Conservation (phyloP, 2,329 filamentous ascomycete species). For the Diaporthe velutina region DNA sequence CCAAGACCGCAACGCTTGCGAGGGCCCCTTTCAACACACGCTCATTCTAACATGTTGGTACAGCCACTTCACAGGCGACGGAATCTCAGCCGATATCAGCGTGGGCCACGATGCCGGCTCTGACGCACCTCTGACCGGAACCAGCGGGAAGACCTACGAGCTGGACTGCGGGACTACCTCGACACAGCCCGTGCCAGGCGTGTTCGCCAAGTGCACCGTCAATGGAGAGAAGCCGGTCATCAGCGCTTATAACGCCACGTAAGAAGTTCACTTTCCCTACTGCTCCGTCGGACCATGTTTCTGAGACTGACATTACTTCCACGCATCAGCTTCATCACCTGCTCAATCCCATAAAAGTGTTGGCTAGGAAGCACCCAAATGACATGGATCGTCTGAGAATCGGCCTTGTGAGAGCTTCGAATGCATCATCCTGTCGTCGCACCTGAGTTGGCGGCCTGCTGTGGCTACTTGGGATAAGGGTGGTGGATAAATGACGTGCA, state of each 20-base stretch:
- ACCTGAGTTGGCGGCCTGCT: not conserved
- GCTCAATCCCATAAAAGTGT: not conserved
- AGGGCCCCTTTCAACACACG: not conserved
- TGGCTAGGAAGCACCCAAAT: not conserved
- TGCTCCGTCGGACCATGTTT: rapidly evolving
- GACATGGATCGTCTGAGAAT: not conserved
- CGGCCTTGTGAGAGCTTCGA: not conserved
- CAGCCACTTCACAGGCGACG: conserved; percentile 2
- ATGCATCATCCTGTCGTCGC: not conserved
- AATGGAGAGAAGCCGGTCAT: conserved; percentile 8
- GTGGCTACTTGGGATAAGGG: not conserved
- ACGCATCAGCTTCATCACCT: not conserved
- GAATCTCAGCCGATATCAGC: not conserved
- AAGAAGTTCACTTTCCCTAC: not conserved
- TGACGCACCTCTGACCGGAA: not conserved
- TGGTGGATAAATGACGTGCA: not conserved
- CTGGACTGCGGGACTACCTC: conserved; percentile 4
- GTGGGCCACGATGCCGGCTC: conserved; percentile 1
- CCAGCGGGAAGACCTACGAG: conserved; percentile 6
- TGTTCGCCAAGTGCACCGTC: conserved; percentile 12
- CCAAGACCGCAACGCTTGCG: no score
- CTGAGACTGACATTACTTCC: not conserved
- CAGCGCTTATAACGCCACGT: not conserved
- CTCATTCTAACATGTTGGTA: not conserved
- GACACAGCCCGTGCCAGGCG: not conserved